Base-by-base conservation (phyloP, 2,329 filamentous ascomycete species). In the Botrytis paeoniae region DNA sequence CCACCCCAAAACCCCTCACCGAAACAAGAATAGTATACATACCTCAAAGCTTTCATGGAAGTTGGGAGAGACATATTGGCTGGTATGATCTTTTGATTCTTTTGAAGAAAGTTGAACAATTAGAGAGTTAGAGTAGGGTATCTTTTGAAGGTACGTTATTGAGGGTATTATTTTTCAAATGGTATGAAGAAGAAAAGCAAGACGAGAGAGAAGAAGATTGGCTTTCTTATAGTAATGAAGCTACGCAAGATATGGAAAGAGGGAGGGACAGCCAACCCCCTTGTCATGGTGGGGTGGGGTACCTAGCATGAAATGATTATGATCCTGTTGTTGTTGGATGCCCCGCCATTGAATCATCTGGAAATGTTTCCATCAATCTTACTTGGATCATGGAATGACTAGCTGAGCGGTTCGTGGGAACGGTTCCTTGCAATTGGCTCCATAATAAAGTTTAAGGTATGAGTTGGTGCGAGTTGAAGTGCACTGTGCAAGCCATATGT, bases 41-140 rank as follows among this genome's bases (percentile, higher is more conserved):
- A 88, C 88, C 85, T 84, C 81, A 90, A 86, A 82, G 89, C 89
- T 82, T 90, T 90, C 78, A 79, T 89, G 76, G 85, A 83, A 80
- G 72, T 75, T 62, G 75, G 75, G 32, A 89, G 83, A 78, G 78
- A 79, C 73, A 80, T 80, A 79, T 82, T 78, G 75, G 70, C 48
- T 73, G 65, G 64, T 73, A 57, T 72, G 39, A n/a, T 41, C 37
- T 16, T 16, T 62, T 62, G 60, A 29, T 71, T 74, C 22, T 64
- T 29, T 25, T 66, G 59, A 64, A 41, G 37, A 22, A 37, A 7
- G 35, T 37, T 64, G 1, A 64, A 48, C n/a, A 64, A 59, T 51
- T 39, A 29, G 37, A 48, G 37, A 64, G 35, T 61, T 62, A 18
- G 25, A 43, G 22, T 51, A 32, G 63, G 39, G 18, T 35, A 43